Conservation (phyloP, 441 rosid species). For the Adansonia rubrostipa region DNA sequence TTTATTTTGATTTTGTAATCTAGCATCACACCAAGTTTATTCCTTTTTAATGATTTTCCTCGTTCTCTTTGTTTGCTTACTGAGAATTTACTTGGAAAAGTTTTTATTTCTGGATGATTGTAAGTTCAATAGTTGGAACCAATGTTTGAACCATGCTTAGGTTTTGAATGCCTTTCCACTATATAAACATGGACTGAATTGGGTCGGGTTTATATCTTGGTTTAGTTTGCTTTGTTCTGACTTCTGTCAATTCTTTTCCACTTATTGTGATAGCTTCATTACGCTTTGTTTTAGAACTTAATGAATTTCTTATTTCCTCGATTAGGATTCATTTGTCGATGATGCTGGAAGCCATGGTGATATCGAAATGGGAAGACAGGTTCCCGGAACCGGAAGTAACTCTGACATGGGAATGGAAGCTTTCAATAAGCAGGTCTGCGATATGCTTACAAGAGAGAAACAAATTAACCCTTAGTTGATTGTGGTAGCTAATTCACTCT, state of each 20-base stretch:
- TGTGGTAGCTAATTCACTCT: not conserved
- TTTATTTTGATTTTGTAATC: not conserved
- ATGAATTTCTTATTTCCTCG: slow-evolving; percentile 1
- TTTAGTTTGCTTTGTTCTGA: slow-evolving; percentile 1
- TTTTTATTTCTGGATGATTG: not conserved
- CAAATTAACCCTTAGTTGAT: not conserved
- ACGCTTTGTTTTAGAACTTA: not conserved
- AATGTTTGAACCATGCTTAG: not conserved
- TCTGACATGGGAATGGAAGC: slow-evolving; percentile 68
- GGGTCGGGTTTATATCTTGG: not conserved
- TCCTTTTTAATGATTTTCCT: not conserved
- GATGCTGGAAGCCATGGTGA: slow-evolving; percentile 48
- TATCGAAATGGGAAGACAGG: slow-evolving; percentile 64
- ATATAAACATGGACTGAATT: not conserved
- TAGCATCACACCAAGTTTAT: not conserved
- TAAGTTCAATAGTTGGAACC: not conserved
- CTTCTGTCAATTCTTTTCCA: not conserved
- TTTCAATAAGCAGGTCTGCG: slow-evolving; percentile 64
- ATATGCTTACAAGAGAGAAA: not conserved
- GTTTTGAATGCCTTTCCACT: not conserved
- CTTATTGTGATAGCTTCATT: not conserved
- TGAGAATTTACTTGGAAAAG: not conserved
- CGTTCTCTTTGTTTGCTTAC: not conserved
- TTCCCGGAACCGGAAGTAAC: slow-evolving; percentile 44
- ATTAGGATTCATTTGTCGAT: slow-evolving; percentile 55